These are phyloP conservation scores for Amphicarpaea edgeworthii DNA, from an alignment of 306 rosid species.

Conservation along the genomic window DNA sequence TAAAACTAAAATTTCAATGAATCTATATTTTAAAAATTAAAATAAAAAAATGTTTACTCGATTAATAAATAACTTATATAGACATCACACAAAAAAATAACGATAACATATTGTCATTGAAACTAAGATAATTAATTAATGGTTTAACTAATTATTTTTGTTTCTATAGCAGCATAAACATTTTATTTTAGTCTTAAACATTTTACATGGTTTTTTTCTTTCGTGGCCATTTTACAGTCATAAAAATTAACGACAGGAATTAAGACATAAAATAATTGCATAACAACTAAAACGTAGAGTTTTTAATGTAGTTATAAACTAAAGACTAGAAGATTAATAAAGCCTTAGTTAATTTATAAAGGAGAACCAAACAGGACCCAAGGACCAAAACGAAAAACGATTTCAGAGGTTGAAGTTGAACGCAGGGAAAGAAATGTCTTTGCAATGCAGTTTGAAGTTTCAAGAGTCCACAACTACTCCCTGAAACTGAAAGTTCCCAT, in stretches of 20 bases:
- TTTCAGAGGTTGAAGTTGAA: not conserved
- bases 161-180: no score
- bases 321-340: not conserved
- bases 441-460: not conserved
- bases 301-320: no score
- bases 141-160: no score
- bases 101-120: not conserved
- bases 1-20: not conserved
- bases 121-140: not conserved
- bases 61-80: not conserved
- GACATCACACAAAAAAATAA: not conserved
- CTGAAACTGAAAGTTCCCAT: conserved; percentile 9
- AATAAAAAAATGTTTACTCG: not conserved
- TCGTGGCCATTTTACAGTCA: no score
- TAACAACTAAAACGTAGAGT: no score
- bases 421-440: not conserved
- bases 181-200: no score
- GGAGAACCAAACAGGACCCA: conserved; percentile 14
- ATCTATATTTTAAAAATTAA: not conserved
- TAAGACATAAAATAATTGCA: no score
- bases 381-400: not conserved
- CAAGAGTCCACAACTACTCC: conserved; percentile 36
- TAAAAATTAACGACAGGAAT: no score
- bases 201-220: no score
- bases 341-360: not conserved